These are phyloP conservation scores for Acanthamoeba royreba DNA, from an alignment of 208 protist genomes.

Conservation along the genomic window DNA sequence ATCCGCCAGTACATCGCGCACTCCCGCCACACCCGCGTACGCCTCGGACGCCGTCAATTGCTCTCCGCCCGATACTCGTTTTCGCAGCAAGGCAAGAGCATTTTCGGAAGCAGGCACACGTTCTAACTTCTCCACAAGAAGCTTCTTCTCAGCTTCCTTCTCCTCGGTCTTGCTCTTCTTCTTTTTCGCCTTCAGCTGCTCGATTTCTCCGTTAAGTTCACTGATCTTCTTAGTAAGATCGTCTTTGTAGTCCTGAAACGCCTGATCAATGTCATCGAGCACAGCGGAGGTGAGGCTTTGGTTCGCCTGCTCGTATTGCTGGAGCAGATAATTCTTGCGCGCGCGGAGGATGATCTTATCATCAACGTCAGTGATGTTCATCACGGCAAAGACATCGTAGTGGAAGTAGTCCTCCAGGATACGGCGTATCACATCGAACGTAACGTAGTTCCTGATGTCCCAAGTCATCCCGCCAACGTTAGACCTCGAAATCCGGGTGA, in stretches of 20 bases:
- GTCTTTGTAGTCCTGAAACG: conserved; percentile 72
- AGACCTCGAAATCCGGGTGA: background rate
- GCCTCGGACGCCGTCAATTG: background rate
- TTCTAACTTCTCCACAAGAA: background rate
- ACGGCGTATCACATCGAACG: conserved; percentile 96
- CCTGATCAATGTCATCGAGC: conserved; percentile 58
- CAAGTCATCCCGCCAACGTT: background rate
- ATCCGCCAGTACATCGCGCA: conserved; percentile 82
- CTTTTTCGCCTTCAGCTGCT: conserved; percentile 76
- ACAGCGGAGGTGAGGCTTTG: background rate
- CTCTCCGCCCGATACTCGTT: background rate
- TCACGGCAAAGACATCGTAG: conserved; percentile 89
- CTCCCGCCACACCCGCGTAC: background rate
- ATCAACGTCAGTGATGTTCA: conserved; percentile 99
- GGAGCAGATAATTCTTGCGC: conserved; percentile 86
- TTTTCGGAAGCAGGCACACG: background rate
- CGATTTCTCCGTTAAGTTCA: conserved; percentile 81
- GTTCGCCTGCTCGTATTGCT: conserved; percentile 76
- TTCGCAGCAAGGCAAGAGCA: background rate
- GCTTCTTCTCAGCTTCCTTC: conserved; percentile 18
- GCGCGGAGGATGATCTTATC: conserved; percentile 98
- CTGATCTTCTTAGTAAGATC: conserved; percentile 80
- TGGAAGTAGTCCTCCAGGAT: conserved; percentile 96
- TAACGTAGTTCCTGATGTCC: conserved; percentile 94
- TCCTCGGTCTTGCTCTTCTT: conserved; percentile 71